Base-by-base conservation (phyloP, 2,329 filamentous ascomycete species). In the Cordyceps javanica region DNA sequence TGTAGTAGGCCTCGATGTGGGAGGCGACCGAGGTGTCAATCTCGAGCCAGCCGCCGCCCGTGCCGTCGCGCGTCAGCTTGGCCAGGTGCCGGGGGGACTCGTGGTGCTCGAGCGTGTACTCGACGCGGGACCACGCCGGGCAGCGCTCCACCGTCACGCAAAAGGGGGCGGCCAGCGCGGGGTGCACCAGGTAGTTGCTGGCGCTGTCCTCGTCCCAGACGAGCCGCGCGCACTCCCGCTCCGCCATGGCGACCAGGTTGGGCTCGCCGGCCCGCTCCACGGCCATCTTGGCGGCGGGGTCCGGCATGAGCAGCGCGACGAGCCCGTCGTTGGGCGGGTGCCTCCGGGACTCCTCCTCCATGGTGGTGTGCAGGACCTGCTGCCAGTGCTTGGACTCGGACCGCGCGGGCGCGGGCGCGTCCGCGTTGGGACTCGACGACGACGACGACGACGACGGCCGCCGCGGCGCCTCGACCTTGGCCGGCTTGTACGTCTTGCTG, bases 271-370 rank as follows among this genome's bases (percentile, higher is more conserved):
- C 73, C 26, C 80, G 77, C 59, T 87, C 83, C 1, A 85, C 73
- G 1, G 83, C 86, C 69, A 85, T 79, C 45, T 80, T 82, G 0
- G 85, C 82, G 13, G 86, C 85, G 0, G 85, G 82, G 1, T 76
- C 73, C 1, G 89, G 88, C 71, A 89, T 89, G 14, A 89, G 78
- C 1, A 86, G 75, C 1, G 88, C 87, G 6, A 91, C 80, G 0
- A 87, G 77, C 1, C 84, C 84, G 65, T 87, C 82, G 42, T 82
- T 76, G 7, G 82, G 82, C 13, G 75, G 77, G 53, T 81, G 75
- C 0, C 75, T 75, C 4, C 82, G 75, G 0, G 76, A 70, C 41
- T 78, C 73, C 57, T 82, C 80, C 66, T 86, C 82, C 4, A 86
- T 73, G 0, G 80, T 81, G 3, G 83, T 86, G 45, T 69, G 73